Evolutionary conservation across 1,284 basidiomycete genomes (phyloP).

Genomic region (Leccinum glutinopallens): DNA sequence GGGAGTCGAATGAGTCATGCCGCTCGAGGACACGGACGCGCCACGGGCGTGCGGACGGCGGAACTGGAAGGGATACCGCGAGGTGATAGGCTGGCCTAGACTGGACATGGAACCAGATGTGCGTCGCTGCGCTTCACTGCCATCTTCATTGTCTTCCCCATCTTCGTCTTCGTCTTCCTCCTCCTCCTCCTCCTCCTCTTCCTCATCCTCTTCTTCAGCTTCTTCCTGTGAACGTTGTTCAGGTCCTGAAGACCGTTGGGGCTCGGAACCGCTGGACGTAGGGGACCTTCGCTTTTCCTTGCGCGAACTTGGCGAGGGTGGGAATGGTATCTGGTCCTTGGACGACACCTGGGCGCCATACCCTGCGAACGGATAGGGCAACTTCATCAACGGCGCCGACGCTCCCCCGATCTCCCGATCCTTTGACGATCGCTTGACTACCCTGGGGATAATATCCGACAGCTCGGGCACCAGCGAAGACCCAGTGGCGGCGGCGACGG

Average conservation of each 20-base stretch:
- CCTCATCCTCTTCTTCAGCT: slow-evolving; percentile 41
- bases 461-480: slow-evolving; percentile 38
- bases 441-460: slow-evolving; percentile 46
- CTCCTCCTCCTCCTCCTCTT: slow-evolving; percentile 41
- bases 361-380: slow-evolving; percentile 66
- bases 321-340: slow-evolving; percentile 68
- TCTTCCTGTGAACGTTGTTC: slow-evolving; percentile 37
- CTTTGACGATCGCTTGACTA: slow-evolving; percentile 41
- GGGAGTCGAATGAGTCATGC: slow-evolving; percentile 38
- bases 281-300: slow-evolving; percentile 37
- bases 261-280: slow-evolving; percentile 21
- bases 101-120: slow-evolving; percentile 81
- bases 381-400: slow-evolving; percentile 42
- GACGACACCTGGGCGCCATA: slow-evolving; percentile 58
- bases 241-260: slow-evolving; percentile 20
- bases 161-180: slow-evolving; percentile 45
- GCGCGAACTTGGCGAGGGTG: slow-evolving; percentile 55
- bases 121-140: slow-evolving; percentile 51
- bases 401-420: slow-evolving; percentile 39
- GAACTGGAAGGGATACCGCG: slow-evolving; percentile 72
- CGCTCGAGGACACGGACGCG: slow-evolving; percentile 44
- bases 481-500: not conserved
- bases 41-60: slow-evolving; percentile 52
- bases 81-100: slow-evolving; percentile 72
- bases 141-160: slow-evolving; percentile 41